Conservation (phyloP, 1,284 basidiomycete genomes). For the Ceratobasidium sp. region DNA sequence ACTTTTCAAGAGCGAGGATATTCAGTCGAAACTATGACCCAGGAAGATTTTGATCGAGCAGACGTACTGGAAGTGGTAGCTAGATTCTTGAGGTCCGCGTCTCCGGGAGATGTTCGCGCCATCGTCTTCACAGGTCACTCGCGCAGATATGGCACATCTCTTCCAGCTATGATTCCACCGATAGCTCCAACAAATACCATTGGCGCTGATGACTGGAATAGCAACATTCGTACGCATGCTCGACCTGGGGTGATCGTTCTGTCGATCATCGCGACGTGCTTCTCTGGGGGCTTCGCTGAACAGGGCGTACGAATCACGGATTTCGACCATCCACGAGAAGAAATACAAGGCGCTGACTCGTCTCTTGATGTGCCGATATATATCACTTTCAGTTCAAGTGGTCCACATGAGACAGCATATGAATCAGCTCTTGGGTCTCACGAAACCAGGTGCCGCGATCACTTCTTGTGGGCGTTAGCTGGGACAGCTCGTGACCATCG, state of each 20-base stretch:
- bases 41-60: neutral
- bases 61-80: neutral
- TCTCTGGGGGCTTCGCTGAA: slow-evolving; percentile 12
- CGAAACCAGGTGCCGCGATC: neutral
- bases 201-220: neutral
- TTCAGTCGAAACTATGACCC: neutral
- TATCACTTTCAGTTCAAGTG: slow-evolving; percentile 27
- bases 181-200: neutral
- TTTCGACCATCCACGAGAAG: neutral
- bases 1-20: slow-evolving; percentile 5
- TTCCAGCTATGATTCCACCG: neutral
- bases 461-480: slow-evolving; percentile 19
- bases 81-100: slow-evolving; percentile 6
- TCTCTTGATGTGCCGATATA: slow-evolving; percentile 1
- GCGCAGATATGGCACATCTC: neutral
- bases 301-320: slow-evolving; percentile 15
- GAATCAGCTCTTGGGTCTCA: neutral
- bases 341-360: neutral
- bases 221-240: neutral
- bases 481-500: neutral
- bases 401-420: neutral
- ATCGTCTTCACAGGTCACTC: slow-evolving; percentile 33
- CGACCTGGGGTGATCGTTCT: slow-evolving; percentile 30
- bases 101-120: slow-evolving; percentile 23
- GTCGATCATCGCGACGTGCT: slow-evolving; percentile 25